phyloP scores from a whole-genome alignment of 768 basidiomycete species.

The Naganishia vaughanmartiniae region DNA sequence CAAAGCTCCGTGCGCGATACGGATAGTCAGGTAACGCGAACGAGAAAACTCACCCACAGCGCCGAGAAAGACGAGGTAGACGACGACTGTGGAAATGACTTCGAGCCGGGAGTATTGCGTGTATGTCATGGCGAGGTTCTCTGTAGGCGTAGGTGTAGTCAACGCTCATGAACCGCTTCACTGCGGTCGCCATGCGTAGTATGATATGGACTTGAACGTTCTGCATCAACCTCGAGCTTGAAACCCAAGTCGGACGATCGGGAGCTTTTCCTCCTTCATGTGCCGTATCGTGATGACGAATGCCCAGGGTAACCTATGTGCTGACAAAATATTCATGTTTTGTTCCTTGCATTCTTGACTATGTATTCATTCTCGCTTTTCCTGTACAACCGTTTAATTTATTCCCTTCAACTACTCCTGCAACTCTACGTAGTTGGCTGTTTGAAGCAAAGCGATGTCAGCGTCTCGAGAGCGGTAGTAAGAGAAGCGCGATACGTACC shows the following conservation, averaged over 20 bases:
- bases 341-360: background rate
- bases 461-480: background rate
- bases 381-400: background rate
- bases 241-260: background rate
- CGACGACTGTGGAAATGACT: constrained; percentile 10
- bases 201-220: no score
- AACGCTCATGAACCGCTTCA: no score
- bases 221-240: no score
- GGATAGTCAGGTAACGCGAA: background rate
- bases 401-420: background rate
- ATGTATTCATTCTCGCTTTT: background rate
- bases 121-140: background rate
- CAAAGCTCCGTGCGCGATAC: background rate
- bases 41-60: background rate
- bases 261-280: background rate
- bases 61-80: background rate
- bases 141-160: no score
- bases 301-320: background rate
- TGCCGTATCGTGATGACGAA: background rate
- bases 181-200: no score
- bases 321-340: background rate
- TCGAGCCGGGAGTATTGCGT: constrained; percentile 11
- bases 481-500: constrained; percentile 30
- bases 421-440: background rate
- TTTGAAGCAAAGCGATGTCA: background rate